A percentile compares a stretch with the other conserved stretches of the same genome.
phyloP scores from a whole-genome alignment of 257 asterid species.

The Gentiana straminea region DNA sequence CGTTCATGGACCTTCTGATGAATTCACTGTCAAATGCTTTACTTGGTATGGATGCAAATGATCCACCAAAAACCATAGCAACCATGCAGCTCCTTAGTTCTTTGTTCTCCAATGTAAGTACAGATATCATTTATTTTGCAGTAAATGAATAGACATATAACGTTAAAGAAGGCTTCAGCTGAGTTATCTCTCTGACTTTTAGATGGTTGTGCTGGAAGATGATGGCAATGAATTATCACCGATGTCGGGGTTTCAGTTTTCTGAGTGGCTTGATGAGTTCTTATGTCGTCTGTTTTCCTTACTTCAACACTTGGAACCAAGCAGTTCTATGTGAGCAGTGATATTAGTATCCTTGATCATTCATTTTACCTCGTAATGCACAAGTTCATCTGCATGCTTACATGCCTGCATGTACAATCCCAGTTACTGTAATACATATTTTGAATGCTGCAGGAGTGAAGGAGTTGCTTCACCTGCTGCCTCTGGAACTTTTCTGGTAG shows the following conservation, averaged over 20 bases:
- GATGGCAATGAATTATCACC: constrained; percentile 38
- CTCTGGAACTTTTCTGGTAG: constrained; percentile 92
- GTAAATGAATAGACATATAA: constrained; percentile 1
- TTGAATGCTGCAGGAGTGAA: constrained; percentile 67
- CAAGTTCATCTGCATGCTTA: not conserved
- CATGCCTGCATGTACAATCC: too few species aligned
- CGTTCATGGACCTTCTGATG: constrained; percentile 73
- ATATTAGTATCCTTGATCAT: constrained; percentile 17
- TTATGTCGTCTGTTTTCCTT: constrained; percentile 79
- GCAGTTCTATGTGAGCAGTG: constrained; percentile 70
- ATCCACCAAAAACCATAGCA: constrained; percentile 98
- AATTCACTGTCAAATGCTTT: constrained; percentile 82
- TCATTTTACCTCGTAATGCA: constrained; percentile 9
- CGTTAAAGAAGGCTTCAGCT: constrained; percentile 16
- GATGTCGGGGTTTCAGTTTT: constrained; percentile 57
- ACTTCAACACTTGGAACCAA: constrained; percentile 94
- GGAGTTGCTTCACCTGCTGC: constrained; percentile 57
- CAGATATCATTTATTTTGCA: constrained; percentile 10
- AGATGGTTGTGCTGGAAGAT: constrained; percentile 88
- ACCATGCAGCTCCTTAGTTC: constrained; percentile 95
- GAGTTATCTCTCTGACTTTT: constrained; percentile 32
- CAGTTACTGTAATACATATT: constrained; percentile 13
- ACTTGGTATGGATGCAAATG: constrained; percentile 99
- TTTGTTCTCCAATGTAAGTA: constrained; percentile 77
- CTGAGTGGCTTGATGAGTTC: constrained; percentile 99